These are phyloP conservation scores for Polytolypa hystricis DNA, from an alignment of 2,329 filamentous ascomycete genomes.

Conservation along the genomic window DNA sequence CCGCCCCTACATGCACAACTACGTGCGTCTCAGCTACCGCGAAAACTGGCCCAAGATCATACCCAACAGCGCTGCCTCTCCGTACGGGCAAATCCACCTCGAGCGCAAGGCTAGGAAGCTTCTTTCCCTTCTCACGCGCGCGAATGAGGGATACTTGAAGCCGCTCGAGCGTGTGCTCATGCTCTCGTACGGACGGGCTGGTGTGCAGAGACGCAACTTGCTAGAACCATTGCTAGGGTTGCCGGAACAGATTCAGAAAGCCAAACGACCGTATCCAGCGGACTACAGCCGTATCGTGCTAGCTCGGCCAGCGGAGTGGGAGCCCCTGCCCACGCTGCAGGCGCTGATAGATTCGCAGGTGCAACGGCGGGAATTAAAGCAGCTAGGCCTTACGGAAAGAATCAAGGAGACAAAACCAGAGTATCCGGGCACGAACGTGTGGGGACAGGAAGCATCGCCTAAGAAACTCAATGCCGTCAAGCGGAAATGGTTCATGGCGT, in stretches of 20 bases:
- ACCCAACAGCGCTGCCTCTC: constrained; percentile 11
- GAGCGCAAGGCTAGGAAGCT: constrained; percentile 23
- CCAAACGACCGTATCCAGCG: too few species aligned
- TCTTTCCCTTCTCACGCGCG: constrained; percentile 37
- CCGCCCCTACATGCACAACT: constrained; percentile 37
- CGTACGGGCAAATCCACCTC: constrained; percentile 14
- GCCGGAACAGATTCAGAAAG: too few species aligned
- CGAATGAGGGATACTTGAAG: constrained; percentile 44
- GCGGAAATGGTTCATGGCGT: constrained; percentile 26
- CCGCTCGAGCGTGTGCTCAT: constrained; percentile 43
- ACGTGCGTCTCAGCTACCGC: constrained; percentile 40
- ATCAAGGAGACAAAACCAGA: constrained; percentile 14
- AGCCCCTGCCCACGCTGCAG: constrained; percentile 21
- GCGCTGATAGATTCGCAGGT: constrained; percentile 26
- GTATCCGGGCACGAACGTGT: constrained; percentile 27
- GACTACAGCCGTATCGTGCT: too few species aligned
- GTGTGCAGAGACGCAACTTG: constrained; percentile 41
- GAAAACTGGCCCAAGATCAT: constrained; percentile 20
- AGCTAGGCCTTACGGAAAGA: constrained; percentile 4
- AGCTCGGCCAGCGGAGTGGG: constrained; percentile 28
- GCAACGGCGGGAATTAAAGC: constrained; percentile 18
- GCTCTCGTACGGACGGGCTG: constrained; percentile 47
- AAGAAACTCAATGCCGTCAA: constrained; percentile 25
- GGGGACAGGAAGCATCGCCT: constrained; percentile 22
- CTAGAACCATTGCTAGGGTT: constrained; percentile 20